Conservation (phyloP, 371 early-diverging fungal genomes). For the Apophysomyces trapeziformis region DNA sequence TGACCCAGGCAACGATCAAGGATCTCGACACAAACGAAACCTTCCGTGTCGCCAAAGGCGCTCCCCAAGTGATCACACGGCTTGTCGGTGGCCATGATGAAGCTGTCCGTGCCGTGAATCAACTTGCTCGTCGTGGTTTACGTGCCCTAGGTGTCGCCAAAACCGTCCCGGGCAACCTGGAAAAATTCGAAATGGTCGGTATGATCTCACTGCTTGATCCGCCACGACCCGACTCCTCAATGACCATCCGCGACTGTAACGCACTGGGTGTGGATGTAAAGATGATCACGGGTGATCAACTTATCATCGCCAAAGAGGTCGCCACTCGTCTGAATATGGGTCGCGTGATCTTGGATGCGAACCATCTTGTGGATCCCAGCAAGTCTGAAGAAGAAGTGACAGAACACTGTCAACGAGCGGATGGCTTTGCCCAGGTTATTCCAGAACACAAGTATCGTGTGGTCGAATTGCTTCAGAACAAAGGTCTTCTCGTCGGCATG, state of each 20-base stretch:
- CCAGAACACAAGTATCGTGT: slow-evolving; percentile 93
- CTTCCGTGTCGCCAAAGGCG: slow-evolving; percentile 93
- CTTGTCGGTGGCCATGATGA: slow-evolving; percentile 87
- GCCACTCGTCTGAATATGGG: slow-evolving; percentile 85
- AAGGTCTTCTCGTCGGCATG: slow-evolving; percentile 75
- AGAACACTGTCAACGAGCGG: slow-evolving; percentile 81
- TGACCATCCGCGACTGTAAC: slow-evolving; percentile 72
- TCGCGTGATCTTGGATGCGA: slow-evolving; percentile 78
- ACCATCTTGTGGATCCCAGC: slow-evolving; percentile 75
- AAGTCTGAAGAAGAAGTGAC: slow-evolving; percentile 70
- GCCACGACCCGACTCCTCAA: slow-evolving; percentile 70
- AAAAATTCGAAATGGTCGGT: slow-evolving; percentile 69
- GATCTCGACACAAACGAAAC: slow-evolving; percentile 68
- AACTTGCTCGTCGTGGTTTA: slow-evolving; percentile 85
- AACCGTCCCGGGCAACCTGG: slow-evolving; percentile 54
- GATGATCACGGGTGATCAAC: slow-evolving; percentile 93
- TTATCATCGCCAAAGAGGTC: slow-evolving; percentile 89
- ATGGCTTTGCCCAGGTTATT: slow-evolving; percentile 95
- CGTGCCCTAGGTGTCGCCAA: slow-evolving; percentile 94
- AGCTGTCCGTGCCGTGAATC: slow-evolving; percentile 80
- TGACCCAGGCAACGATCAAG: slow-evolving; percentile 85
- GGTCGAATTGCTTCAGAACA: slow-evolving; percentile 71
- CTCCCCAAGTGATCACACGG: slow-evolving; percentile 89
- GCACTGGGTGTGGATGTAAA: slow-evolving; percentile 77
- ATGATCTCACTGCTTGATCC: slow-evolving; percentile 91